Conservation (phyloP, 768 basidiomycete species). For the Mycena metata region DNA sequence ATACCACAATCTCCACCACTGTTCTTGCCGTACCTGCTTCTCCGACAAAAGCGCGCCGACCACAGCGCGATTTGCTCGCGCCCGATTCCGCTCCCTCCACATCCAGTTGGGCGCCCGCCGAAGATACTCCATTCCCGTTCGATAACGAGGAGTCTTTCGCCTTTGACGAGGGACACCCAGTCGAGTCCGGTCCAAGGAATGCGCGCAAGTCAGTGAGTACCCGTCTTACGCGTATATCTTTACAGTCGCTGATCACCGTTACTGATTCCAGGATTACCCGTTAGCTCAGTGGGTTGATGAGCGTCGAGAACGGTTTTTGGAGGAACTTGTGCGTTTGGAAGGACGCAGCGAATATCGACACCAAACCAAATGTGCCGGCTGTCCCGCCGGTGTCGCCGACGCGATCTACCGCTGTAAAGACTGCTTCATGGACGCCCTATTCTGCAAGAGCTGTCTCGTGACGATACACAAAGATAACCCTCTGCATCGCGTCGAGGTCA, state of each 20-base stretch:
- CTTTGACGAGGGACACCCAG: not conserved
- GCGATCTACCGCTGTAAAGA: not conserved
- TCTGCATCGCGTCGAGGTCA: constrained; percentile 7
- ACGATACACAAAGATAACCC: not conserved
- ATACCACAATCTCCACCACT: not conserved
- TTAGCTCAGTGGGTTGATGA: not conserved
- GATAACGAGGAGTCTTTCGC: not conserved
- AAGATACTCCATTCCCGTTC: not conserved
- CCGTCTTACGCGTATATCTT: too few species aligned
- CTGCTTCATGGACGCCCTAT: not conserved
- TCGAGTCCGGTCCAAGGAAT: not conserved
- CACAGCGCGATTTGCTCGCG: not conserved
- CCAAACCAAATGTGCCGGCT: not conserved
- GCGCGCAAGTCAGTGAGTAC: not conserved
- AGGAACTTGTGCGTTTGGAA: not conserved
- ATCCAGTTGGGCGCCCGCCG: not conserved
- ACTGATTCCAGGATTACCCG: not conserved
- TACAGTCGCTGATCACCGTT: not conserved
- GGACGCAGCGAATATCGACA: not conserved
- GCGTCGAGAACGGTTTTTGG: not conserved
- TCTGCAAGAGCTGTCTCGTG: not conserved
- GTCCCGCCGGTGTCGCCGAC: not conserved
- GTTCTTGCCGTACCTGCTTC: not conserved
- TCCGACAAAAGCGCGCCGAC: not conserved
- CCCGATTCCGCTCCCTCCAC: not conserved